A percentile compares a stretch with the other conserved stretches of the same genome.
Evolutionary conservation across 805 yeast genomes (phyloP).

Genomic region (Yueomyces sp.): DNA sequence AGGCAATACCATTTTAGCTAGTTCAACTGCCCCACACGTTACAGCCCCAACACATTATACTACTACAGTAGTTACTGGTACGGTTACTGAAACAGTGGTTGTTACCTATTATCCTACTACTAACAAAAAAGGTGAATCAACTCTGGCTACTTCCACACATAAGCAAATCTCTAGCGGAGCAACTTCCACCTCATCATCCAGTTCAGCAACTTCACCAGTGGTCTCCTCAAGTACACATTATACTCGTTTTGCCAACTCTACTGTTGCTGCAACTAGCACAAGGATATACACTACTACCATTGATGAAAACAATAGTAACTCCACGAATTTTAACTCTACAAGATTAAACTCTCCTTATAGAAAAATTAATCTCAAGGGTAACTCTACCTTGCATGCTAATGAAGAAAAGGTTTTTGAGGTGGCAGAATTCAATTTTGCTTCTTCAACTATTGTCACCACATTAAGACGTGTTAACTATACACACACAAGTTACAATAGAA

Average conservation of each 20-base stretch:
- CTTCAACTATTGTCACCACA: not conserved
- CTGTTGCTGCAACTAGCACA: not conserved
- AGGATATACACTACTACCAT: no score
- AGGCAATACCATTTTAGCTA: not conserved
- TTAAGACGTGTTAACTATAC: not conserved
- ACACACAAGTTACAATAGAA: no score
- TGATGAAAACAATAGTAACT: no score
- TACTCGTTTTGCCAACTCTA: not conserved
- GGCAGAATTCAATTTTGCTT: not conserved
- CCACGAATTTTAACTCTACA: not conserved
- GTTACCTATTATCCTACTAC: not conserved
- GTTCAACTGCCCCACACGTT: not conserved
- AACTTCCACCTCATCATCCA: not conserved
- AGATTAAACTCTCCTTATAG: not conserved
- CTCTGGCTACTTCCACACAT: not conserved
- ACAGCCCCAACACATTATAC: not conserved
- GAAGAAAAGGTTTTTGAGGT: not conserved
- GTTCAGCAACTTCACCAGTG: no score
- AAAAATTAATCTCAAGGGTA: not conserved
- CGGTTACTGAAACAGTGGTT: not conserved
- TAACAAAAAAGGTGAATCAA: not conserved
- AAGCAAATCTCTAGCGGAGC: not conserved
- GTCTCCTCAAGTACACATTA: no score
- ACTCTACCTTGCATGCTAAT: not conserved
- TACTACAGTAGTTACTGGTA: not conserved